Conservation (phyloP, 179 eudicot species). For the Heliamphora pulchella region DNA sequence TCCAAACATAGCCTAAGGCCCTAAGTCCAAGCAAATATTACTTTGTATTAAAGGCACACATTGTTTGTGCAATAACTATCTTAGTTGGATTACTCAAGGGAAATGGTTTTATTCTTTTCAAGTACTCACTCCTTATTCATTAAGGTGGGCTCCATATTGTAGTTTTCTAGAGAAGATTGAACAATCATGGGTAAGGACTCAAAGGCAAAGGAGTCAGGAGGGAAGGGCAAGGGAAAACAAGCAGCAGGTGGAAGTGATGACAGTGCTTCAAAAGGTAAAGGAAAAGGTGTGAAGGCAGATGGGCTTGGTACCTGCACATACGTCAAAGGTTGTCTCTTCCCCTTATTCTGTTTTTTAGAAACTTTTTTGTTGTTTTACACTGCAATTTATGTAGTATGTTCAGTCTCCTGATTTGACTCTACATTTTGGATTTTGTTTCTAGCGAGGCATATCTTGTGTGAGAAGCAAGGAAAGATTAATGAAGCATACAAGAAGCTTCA, state of each 20-base stretch:
- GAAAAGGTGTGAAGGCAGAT: slow-evolving; percentile 65
- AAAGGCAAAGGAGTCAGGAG: slow-evolving; percentile 67
- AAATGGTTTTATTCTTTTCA: background rate
- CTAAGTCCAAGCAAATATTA: background rate
- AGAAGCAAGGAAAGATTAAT: slow-evolving; percentile 94
- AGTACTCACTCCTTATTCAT: background rate
- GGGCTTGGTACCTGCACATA: slow-evolving; percentile 94
- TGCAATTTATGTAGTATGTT: background rate
- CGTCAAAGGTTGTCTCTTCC: slow-evolving; percentile 62
- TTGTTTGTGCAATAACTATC: no score
- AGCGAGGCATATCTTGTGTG: slow-evolving; percentile 93
- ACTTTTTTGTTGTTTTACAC: background rate
- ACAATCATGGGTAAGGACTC: slow-evolving; percentile 70
- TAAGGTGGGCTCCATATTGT: background rate
- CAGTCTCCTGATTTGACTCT: background rate
- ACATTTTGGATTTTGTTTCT: slow-evolving; percentile 12
- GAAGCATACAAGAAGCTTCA: slow-evolving; percentile 93
- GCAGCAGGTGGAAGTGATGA: slow-evolving; percentile 65
- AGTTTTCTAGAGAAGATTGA: slow-evolving; percentile 2
- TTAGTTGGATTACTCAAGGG: no score
- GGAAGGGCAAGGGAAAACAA: slow-evolving; percentile 88
- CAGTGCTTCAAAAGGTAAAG: slow-evolving; percentile 74
- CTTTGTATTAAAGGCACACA: background rate
- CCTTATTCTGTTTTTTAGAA: background rate
- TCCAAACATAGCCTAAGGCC: no score